Base-by-base conservation (phyloP, 2,329 filamentous ascomycete genomes). In the Amphichorda felina region DNA sequence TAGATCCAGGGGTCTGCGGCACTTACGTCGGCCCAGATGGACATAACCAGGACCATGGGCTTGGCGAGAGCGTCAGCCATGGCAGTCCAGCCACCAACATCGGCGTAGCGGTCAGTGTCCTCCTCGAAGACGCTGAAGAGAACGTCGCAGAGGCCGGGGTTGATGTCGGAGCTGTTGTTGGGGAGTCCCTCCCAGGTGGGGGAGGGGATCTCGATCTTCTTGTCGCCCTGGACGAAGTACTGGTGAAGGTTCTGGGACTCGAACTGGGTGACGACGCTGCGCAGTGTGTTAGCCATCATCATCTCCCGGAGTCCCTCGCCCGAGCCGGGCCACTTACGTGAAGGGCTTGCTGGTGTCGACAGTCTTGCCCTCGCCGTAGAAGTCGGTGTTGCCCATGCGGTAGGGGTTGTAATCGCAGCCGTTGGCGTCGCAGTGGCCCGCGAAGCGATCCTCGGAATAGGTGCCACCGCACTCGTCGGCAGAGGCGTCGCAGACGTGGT, bases 371-470 rank as follows among this genome's bases (percentile, higher is more conserved):
- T 64, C 56, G 26, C 75, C 76, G 55, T 71, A 80, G 61, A 79
- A 81, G 52, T 61, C 57, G 25, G 57, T 59, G 53, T 71, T 67
- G 32, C 74, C 75, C 60, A 73, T 64, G 47, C 75, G 73, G 68
- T 69, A 80, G 22, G 68, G 58, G 65, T 79, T 79, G 63, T 72
- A 79, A 50, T 79, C 75, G 47, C 76, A 81, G 17, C 76, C 76
- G 43, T 75, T 70, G 40, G 70, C 69, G 52, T 80, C 76, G 57
- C 76, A 81, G 33, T 68, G 28, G 40, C 74, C 73, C 11, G 51
- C 56, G 50, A 75, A 76, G 44, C 72, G 70, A 43, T 63, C 55
- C 37, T 52, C 46, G 8, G 56, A 61, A 45, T 65, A 68, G 11
- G 62, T 60, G 33, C 63, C 70, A 32, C 69, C 69, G 44, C 68